Base-by-base conservation (phyloP, 495 filamentous ascomycete species). In the Daldinia decipiens region DNA sequence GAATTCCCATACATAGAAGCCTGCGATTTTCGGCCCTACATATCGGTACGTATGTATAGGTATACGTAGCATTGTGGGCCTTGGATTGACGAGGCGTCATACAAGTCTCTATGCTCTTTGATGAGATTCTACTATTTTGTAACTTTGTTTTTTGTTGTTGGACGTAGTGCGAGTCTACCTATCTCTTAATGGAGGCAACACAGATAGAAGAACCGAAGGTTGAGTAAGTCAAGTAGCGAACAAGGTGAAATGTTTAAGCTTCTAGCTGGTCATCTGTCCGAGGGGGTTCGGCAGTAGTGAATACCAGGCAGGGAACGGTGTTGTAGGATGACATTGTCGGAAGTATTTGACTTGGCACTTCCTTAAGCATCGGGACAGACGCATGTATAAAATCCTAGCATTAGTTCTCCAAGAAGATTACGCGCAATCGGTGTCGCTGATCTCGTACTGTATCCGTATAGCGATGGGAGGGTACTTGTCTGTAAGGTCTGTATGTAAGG, bases 261-360 rank as follows among this genome's bases (percentile, higher is more conserved):
- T 27, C 13, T 40, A 56, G 56, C 29, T 43, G 61, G 61, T 52
- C 13, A 57, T 26, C 15, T 11, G 36, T 4, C 53, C 9, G 56
- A 32, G 36, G 56, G 56, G 7, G 32, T 54, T 62, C 58, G 68
- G 68, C 27, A 52, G 52, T 55, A 65, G 31, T 12, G 47, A 52
- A 15, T n/a, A 15, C n/a, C 34, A 55, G 38, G 53, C 31, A 26
- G 32, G 38, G 61, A 50, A 61, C 50, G 61, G 62, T 45, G 47
- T 56, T 56, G 45, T 32, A 70, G 50, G 61, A 61, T 64, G 60
- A 3, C 59, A 65, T 50, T 38, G 36, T 47, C 59, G 53, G 60
- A 24, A 38, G 60, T 39, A 40, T n/a, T 65, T 32, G 55, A 39
- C 59, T 71, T 71, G 58, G 57, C 58, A 53, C 19, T 27, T 58